Evolutionary conservation across 2,329 filamentous ascomycete genomes (phyloP).

Genomic region (Colletotrichum horii): DNA sequence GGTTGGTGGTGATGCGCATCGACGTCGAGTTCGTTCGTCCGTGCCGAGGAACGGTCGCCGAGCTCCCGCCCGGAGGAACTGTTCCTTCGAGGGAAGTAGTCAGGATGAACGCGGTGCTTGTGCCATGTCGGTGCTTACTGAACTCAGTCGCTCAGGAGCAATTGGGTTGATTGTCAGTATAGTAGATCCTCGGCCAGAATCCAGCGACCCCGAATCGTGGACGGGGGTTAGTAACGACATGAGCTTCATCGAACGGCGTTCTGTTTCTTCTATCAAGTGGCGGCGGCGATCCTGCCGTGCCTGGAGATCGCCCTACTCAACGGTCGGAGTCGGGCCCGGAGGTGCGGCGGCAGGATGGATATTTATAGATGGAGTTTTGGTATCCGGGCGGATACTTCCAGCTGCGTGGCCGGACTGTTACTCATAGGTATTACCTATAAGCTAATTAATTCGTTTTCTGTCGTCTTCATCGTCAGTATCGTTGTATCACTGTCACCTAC

Average conservation of each 20-base stretch:
- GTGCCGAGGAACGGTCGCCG: neutral
- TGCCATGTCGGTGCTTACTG: neutral
- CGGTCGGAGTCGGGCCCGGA: neutral
- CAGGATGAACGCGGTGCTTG: neutral
- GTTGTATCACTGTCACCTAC: neutral
- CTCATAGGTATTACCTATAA: fast-evolving
- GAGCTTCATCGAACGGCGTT: neutral
- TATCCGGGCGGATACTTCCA: fast-evolving
- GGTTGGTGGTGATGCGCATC: neutral
- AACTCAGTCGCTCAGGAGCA: fast-evolving
- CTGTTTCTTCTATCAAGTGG: fast-evolving
- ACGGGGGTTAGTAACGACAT: neutral
- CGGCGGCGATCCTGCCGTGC: neutral
- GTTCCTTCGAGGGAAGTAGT: neutral
- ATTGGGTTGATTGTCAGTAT: neutral
- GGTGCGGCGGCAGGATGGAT: neutral
- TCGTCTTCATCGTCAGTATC: neutral
- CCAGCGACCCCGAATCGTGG: neutral
- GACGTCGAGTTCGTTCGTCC: neutral
- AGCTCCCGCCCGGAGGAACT: neutral
- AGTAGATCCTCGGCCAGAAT: neutral
- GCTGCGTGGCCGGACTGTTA: no score
- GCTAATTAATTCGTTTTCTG: neutral
- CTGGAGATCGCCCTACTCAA: neutral
- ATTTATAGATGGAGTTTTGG: neutral